phyloP scores from a whole-genome alignment of 164 flowering plant genomes.

The Magnolia officinalis region DNA sequence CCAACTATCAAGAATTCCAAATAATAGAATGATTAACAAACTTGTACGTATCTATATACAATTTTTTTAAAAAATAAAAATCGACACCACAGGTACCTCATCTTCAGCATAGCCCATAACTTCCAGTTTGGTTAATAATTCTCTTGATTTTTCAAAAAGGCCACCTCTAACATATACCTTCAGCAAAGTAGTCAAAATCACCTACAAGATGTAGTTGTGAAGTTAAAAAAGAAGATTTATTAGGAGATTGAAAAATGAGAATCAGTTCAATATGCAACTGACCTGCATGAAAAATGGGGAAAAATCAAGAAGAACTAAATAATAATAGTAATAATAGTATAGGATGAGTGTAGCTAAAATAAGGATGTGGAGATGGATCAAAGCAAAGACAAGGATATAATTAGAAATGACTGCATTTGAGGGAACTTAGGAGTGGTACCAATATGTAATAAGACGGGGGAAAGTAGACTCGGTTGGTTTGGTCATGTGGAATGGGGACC shows the following conservation, averaged over 20 bases:
- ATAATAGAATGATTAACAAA: too few relatives aligned
- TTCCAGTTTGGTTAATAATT: conserved; percentile 59
- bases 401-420: too few relatives aligned
- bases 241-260: background rate
- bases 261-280: background rate
- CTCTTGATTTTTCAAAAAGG: conserved; percentile 74
- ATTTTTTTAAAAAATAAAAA: background rate
- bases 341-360: too few relatives aligned
- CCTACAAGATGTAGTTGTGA: conserved; percentile 43
- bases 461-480: too few relatives aligned
- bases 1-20: too few relatives aligned
- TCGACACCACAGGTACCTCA: conserved; percentile 45
- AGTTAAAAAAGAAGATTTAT: conserved; percentile 1
- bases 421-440: too few relatives aligned
- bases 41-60: too few relatives aligned
- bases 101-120: conserved; percentile 64
- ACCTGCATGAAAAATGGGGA: background rate
- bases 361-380: too few relatives aligned
- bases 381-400: too few relatives aligned
- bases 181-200: conserved; percentile 72
- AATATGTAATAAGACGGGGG: too few relatives aligned
- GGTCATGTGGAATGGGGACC: too few relatives aligned
- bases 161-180: conserved; percentile 89
- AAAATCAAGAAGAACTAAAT: background rate
- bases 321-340: background rate